Evolutionary conservation across 1,284 basidiomycete genomes (phyloP), one percentile per base, ranked within the genome.

Genomic region (Papiliotrema nemorosa): DNA sequence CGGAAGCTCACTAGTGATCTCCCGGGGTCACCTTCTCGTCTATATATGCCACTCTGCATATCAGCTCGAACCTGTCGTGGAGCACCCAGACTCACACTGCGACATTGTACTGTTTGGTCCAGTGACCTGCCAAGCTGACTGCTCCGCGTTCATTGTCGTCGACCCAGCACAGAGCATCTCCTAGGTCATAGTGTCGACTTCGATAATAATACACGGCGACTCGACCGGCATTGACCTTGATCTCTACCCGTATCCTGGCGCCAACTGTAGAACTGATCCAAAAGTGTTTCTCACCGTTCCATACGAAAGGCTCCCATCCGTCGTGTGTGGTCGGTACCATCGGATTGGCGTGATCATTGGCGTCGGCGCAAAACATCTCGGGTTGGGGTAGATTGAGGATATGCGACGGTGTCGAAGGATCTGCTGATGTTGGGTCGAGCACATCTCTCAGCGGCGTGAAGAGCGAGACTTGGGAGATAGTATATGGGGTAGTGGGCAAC

Each of bases 131-230:
- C 3, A 77, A 50, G 14, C 47, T 55, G 16, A 64, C 65, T 2
- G 67, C 73, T 4, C 68, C 69, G n/a, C 49, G 44, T 35, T 70
- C 69, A 46, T 76, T 73, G 49, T 76, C 69, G 56, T 76, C 75
- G 24, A 77, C 69, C 75, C 75, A 77, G 57, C 75, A 77, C 35
- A 60, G 61, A 10, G 70, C 72, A 49, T 72, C 67, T 3, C 75
- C 75, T 6, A 76, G 61, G 43, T 72, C 64, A 50, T 75, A 75
- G 44, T 68, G 62, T 54, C 69, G 63, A 50, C 67, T 70, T 47
- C 70, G 58, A 58, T 73, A 70, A 55, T 76, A 76, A 50, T 74
- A 74, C 26, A 76, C 66, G 9, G 74, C 73, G 47, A 77, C 69
- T 29, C 73, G 69, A 31, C 72, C 74, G 7, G 62, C 64, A 40